Base-by-base conservation (phyloP, 1,284 basidiomycete genomes). In the Trichosporon faecale region DNA sequence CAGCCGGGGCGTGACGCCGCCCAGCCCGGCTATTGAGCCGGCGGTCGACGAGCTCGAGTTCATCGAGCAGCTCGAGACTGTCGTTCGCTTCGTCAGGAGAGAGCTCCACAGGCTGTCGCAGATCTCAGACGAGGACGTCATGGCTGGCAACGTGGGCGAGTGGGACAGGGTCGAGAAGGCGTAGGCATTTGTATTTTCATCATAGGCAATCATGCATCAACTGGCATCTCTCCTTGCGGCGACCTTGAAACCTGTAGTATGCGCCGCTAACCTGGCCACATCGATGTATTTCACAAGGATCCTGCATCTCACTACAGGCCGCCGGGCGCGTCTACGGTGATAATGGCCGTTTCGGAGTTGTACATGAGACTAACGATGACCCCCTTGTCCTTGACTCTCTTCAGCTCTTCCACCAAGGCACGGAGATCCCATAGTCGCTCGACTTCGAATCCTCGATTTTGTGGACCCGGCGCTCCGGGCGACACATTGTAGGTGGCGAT, bases 31-130 rank as follows among this genome's bases (percentile, higher is more conserved):
- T 84, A 16, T 49, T 23, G 65, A 69, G 49, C 57, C 57, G 18
- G 76, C 75, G 31, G 79, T 71, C n/a, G n/a, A 83, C 82, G 88
- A 89, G 75, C 84, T 93, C 18, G 83, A 86, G 71, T 93, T 94
- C 77, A 90, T 92, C 0, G 88, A 90, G 79, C 86, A 91, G 55
- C 90, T 98, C 86, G 87, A 90, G 64, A 85, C 87, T 52, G 84
- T 96, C 21, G 90, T 92, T n/a, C 84, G 83, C 60, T 97, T 94
- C 77, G 84, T 95, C 35, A 86, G 94, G 68, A 85, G 88, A 73
- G 95, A 98, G 85, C 84, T 93, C 40, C 84, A 85, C 44, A 84
- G 95, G 60, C 84, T 98, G 27, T 91, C 94, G 76, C 78, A 79
- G 31, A 79, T 97, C 37, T 85, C 87, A 27, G 94, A 98, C 78